phyloP scores from a whole-genome alignment of 805 yeast species.

The Barnettozyma salicaria region DNA sequence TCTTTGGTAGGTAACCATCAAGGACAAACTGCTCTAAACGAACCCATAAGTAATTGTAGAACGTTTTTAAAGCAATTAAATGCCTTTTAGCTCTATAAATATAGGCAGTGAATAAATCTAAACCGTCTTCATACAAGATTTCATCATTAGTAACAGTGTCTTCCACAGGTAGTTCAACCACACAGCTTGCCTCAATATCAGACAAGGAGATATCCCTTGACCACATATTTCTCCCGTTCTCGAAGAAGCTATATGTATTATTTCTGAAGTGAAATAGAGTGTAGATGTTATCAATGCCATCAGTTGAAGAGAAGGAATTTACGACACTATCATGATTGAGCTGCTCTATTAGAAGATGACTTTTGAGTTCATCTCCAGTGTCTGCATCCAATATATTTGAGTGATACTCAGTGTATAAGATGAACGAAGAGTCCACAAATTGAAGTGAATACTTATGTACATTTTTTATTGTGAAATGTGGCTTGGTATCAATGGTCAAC shows the following conservation, averaged over 20 bases:
- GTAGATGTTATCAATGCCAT: slow-evolving; percentile 14
- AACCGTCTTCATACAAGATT: slow-evolving; percentile 26
- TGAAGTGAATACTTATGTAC: slow-evolving; percentile 21
- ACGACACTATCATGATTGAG: slow-evolving; percentile 4
- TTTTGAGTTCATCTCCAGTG: slow-evolving; percentile 21
- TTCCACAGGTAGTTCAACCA: slow-evolving; percentile 25
- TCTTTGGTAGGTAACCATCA: slow-evolving; percentile 10
- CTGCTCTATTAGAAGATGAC: slow-evolving; percentile 15
- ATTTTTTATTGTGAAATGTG: slow-evolving; percentile 18
- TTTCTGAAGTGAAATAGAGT: slow-evolving; percentile 13
- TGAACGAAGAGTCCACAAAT: slow-evolving; percentile 15
- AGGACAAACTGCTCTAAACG: slow-evolving; percentile 9
- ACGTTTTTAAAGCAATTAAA: slow-evolving; percentile 11
- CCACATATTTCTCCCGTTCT: slow-evolving; percentile 30
- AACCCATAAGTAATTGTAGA: slow-evolving; percentile 13
- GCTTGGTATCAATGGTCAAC: slow-evolving; percentile 8
- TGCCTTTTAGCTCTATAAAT: slow-evolving; percentile 30
- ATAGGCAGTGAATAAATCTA: slow-evolving; percentile 28
- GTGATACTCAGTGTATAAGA: slow-evolving; percentile 20
- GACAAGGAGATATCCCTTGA: slow-evolving; percentile 38
- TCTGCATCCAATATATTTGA: slow-evolving; percentile 23
- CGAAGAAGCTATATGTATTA: slow-evolving; percentile 9
- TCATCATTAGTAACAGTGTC: slow-evolving; percentile 25
- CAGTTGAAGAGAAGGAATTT: neutral
- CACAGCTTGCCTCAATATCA: slow-evolving; percentile 30